phyloP scores from a whole-genome alignment of 1,284 basidiomycete species.

The Acaromyces ingoldii region DNA sequence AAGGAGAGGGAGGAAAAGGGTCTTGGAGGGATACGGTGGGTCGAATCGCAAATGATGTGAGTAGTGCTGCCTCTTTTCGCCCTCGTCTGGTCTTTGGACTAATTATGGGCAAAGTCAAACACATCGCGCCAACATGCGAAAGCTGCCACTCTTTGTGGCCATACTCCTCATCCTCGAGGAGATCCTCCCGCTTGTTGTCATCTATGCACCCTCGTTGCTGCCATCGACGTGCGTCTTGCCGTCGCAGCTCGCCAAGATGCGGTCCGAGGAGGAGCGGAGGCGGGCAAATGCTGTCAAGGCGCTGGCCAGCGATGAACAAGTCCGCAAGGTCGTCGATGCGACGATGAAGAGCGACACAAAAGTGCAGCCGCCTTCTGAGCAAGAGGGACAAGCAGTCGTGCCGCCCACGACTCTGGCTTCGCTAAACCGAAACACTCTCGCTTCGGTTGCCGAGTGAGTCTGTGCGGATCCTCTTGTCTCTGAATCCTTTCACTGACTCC shows the following conservation, averaged over 20 bases:
- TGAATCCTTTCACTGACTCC: too few relatives aligned
- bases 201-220: constrained; percentile 76
- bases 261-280: constrained; percentile 35
- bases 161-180: constrained; percentile 74
- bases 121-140: constrained; percentile 52
- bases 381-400: constrained; percentile 2
- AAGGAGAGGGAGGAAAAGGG: not conserved
- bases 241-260: constrained; percentile 60
- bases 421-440: constrained; percentile 14
- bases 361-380: not conserved
- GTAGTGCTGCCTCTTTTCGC: not conserved
- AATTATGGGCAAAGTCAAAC: constrained; percentile 10
- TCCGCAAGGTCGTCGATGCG: constrained; percentile 6
- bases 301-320: constrained; percentile 8
- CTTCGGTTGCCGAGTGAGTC: constrained; percentile 16
- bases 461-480: too few relatives aligned
- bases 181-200: constrained; percentile 72
- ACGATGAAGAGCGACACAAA: constrained; percentile 5
- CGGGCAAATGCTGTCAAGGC: constrained; percentile 23
- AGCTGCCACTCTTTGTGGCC: constrained; percentile 73
- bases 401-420: constrained; percentile 10
- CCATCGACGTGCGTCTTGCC: constrained; percentile 84
- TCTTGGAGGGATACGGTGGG: constrained; percentile 8
- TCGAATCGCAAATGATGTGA: constrained; percentile 33
- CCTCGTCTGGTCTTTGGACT: not conserved